phyloP scores from a whole-genome alignment of 768 basidiomycete species.

The Amanita thiersii region DNA sequence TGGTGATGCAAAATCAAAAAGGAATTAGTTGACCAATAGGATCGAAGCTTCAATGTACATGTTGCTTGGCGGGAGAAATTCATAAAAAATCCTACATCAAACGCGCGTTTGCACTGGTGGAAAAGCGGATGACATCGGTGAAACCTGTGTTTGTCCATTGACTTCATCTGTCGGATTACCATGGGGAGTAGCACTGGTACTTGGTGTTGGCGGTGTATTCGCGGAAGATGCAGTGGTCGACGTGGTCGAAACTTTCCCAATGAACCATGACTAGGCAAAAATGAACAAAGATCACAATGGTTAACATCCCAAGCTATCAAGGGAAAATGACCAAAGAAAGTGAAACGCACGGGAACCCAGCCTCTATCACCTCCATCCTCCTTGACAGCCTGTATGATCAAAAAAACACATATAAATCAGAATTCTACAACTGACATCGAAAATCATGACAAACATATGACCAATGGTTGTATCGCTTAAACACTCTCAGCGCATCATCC shows the following conservation, averaged over 20 bases:
- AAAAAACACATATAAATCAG: conserved; percentile 10
- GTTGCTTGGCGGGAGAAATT: neutral
- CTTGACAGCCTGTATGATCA: conserved; percentile 66
- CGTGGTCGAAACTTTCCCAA: conserved; percentile 61
- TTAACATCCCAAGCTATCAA: neutral
- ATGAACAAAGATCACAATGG: conserved; percentile 10
- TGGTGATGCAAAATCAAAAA: too few species aligned
- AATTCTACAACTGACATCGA: conserved; percentile 8
- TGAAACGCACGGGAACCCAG: conserved; percentile 77
- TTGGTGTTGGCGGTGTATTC: conserved; percentile 37
- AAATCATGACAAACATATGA: conserved; percentile 55
- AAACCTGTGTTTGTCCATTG: conserved; percentile 42
- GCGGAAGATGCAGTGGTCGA: conserved; percentile 26
- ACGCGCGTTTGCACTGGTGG: conserved; percentile 36
- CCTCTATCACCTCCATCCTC: conserved; percentile 90
- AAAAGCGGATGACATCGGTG: conserved; percentile 82
- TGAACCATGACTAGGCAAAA: conserved; percentile 75
- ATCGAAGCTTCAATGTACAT: too few species aligned
- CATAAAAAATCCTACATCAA: neutral
- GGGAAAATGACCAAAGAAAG: conserved; percentile 3
- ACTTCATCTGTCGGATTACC: conserved; percentile 26
- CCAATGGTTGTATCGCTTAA: conserved; percentile 99
- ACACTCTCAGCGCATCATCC: conserved; percentile 84
- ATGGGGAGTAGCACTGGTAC: conserved; percentile 25
- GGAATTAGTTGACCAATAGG: too few species aligned